phyloP scores from a whole-genome alignment of 2,329 filamentous ascomycete genomes.

The Macroventuria anomochaeta region DNA sequence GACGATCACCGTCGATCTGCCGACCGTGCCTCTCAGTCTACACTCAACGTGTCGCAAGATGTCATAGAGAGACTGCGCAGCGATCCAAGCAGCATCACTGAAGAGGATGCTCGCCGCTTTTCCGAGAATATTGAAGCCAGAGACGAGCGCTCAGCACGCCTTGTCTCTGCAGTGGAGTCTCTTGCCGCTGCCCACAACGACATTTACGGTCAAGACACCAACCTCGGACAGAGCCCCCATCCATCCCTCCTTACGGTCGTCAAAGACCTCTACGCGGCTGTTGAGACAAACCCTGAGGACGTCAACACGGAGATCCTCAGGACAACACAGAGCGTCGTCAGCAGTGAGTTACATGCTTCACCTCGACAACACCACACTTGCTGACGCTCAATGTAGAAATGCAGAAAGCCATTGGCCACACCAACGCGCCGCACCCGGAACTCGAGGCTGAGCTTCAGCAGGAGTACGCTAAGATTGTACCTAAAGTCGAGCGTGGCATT shows the following conservation, averaged over 20 bases:
- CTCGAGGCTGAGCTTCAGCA: constrained; percentile 39
- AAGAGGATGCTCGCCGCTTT: constrained; percentile 43
- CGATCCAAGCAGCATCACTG: constrained; percentile 36
- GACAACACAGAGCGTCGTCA: constrained; percentile 35
- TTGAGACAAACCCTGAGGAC: constrained; percentile 32
- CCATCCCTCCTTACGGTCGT: constrained; percentile 32
- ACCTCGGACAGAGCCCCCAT: constrained; percentile 23
- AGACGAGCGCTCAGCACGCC: constrained; percentile 32
- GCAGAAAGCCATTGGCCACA: constrained; percentile 37
- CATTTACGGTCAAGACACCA: constrained; percentile 20
- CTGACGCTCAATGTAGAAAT: constrained; percentile 35
- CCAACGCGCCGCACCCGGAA: constrained; percentile 37
- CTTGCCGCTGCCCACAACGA: constrained; percentile 38
- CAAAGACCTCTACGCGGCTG: constrained; percentile 36
- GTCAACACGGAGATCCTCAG: constrained; percentile 37
- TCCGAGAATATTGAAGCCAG: constrained; percentile 33
- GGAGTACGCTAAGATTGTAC: constrained; percentile 41
- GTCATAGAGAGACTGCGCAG: constrained; percentile 33
- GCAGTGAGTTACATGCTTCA: constrained; percentile 31
- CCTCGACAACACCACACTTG: too few relatives aligned
- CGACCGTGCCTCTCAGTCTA: not conserved
- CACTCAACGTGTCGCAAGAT: not conserved
- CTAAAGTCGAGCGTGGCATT: constrained; percentile 41
- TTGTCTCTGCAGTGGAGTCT: constrained; percentile 39
- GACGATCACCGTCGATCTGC: not conserved